A percentile compares a stretch with the other conserved stretches of the same genome.
phyloP scores from a whole-genome alignment of 257 asterid species.

The Agastache rugosa region DNA sequence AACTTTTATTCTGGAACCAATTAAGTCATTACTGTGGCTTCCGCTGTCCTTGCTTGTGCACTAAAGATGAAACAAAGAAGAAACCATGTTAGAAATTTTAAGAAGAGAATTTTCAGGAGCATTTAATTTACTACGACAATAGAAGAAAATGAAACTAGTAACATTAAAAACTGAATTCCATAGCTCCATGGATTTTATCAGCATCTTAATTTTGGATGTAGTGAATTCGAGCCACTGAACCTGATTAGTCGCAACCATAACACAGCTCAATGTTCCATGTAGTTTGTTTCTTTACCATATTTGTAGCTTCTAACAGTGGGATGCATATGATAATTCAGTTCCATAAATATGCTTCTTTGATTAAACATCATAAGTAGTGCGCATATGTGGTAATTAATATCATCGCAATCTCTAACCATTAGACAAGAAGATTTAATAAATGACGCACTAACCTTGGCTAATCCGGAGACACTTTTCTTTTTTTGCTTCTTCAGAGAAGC shows the following conservation, averaged over 20 bases:
- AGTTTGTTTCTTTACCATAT: constrained; percentile 26
- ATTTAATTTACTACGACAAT: constrained; percentile 17
- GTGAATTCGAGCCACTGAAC: constrained; percentile 11
- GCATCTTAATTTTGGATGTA: neutral
- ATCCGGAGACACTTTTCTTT: constrained; percentile 53
- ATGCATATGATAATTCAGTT: constrained; percentile 26
- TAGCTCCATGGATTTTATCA: constrained; percentile 5
- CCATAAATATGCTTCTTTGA: constrained; percentile 21
- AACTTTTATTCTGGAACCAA: constrained; percentile 85
- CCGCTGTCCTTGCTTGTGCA: constrained; percentile 69
- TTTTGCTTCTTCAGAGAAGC: constrained; percentile 68
- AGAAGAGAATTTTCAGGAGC: constrained; percentile 11
- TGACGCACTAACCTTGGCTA: constrained; percentile 68
- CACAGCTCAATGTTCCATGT: constrained; percentile 5
- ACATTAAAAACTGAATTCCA: constrained; percentile 22
- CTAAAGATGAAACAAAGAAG: constrained; percentile 41
- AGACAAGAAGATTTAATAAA: constrained; percentile 27
- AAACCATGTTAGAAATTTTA: constrained; percentile 25
- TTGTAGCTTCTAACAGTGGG: constrained; percentile 25
- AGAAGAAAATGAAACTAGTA: constrained; percentile 20
- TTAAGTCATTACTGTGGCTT: constrained; percentile 62
- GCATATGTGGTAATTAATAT: constrained; percentile 6
- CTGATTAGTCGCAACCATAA: neutral
- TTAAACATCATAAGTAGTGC: constrained; percentile 13
- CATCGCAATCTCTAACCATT: constrained; percentile 21